Conservation (phyloP, 2,329 filamentous ascomycete species). For the Pyrenochaeta sp. region DNA sequence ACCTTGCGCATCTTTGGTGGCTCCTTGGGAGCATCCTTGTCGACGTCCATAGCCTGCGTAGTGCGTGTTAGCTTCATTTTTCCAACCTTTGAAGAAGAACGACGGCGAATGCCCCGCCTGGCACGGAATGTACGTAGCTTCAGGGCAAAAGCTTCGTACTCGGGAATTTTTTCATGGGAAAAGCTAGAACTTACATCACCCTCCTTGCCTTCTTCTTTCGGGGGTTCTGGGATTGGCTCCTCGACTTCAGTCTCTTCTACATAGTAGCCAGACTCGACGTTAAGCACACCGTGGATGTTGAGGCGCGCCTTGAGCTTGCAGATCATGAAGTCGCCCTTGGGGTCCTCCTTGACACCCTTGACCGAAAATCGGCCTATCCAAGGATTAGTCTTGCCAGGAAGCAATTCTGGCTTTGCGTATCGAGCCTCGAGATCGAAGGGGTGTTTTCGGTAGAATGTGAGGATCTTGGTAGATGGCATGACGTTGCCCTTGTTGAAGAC, state of each 20-base stretch:
- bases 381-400: constrained; percentile 88
- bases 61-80: constrained; percentile 37
- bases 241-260: constrained; percentile 98
- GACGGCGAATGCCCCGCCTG: too few species aligned
- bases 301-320: constrained; percentile 99
- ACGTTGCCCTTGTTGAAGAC: constrained; percentile 98
- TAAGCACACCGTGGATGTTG: constrained; percentile 94
- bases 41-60: constrained; percentile 49
- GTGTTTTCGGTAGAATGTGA: constrained; percentile 99
- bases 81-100: constrained; percentile 29
- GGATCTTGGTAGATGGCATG: constrained; percentile 97
- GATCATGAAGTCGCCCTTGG: constrained; percentile 98
- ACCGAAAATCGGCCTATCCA: constrained; percentile 99
- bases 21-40: constrained; percentile 48
- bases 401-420: constrained; percentile 83
- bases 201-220: constrained; percentile 65
- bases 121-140: too few species aligned
- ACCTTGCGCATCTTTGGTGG: constrained; percentile 90
- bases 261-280: constrained; percentile 96
- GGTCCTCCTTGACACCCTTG: constrained; percentile 93
- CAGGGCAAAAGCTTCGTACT: too few species aligned
- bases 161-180: too few species aligned
- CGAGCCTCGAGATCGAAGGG: constrained; percentile 94
- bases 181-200: constrained; percentile 70
- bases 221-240: constrained; percentile 81